Percentiles rank a stretch among this genome's conserved stretches.
Conservation (phyloP, 352 stramenopile species). For the Blastocystis hominis region DNA sequence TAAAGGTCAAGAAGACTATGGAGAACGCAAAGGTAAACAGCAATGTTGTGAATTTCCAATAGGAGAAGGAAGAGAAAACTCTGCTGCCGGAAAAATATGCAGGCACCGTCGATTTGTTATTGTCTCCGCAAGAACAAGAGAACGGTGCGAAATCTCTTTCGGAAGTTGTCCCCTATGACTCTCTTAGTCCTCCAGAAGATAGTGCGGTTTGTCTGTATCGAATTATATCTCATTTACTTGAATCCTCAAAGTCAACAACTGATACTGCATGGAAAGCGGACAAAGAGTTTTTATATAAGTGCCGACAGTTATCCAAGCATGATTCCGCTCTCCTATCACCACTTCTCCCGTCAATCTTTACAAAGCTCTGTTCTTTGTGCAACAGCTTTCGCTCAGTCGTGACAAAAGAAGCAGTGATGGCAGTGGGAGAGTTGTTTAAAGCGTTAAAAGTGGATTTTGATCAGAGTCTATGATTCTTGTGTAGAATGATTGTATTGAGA, state of each 20-base stretch:
- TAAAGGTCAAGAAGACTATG: neutral
- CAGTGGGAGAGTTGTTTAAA: neutral
- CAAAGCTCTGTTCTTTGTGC: neutral
- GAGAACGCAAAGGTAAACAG: neutral
- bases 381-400: conserved; percentile 14
- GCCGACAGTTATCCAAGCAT: neutral
- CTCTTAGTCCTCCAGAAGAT: neutral
- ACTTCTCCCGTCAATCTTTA: neutral
- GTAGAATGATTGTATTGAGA: neutral
- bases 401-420: neutral
- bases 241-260: neutral
- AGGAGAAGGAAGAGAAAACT: neutral
- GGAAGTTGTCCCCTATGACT: neutral
- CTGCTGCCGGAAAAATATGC: neutral
- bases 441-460: neutral
- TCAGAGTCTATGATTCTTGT: neutral
- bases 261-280: neutral
- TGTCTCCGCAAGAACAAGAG: neutral
- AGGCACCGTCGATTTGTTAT: neutral
- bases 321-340: neutral
- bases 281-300: neutral
- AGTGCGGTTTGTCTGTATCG: neutral
- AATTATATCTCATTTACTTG: conserved; percentile 2
- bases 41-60: neutral
- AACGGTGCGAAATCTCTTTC: neutral